Percentiles rank a stretch among this genome's conserved stretches.
Conservation (phyloP, 257 asterid species). For the Agastache rugosa region DNA sequence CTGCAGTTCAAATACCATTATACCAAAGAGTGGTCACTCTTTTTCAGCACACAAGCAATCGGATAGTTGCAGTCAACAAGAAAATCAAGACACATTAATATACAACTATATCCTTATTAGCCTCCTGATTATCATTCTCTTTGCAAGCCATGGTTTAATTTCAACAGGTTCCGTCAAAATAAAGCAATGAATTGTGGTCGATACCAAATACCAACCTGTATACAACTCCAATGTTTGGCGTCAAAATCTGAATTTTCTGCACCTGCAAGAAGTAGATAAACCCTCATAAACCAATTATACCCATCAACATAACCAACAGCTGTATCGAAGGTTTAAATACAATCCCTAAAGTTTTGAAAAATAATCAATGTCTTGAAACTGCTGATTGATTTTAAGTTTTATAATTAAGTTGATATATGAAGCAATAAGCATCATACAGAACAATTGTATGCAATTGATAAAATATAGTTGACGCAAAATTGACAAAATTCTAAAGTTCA, state of each 20-base stretch:
- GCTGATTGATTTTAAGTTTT: neutral
- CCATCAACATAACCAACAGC: neutral
- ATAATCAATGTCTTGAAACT: neutral
- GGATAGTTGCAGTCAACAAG: slow-evolving; percentile 14
- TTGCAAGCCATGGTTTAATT: neutral
- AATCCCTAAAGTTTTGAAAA: neutral
- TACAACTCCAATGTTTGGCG: slow-evolving; percentile 96
- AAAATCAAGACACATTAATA: neutral
- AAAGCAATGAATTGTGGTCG: neutral
- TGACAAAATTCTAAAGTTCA: neutral
- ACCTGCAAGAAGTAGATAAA: slow-evolving; percentile 57
- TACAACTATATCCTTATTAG: neutral
- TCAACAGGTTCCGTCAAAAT: slow-evolving; percentile 1
- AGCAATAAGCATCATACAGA: neutral
- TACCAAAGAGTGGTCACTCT: neutral
- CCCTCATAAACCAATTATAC: slow-evolving; percentile 6
- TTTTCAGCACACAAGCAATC: slow-evolving; percentile 17
- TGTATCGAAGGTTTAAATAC: neutral
- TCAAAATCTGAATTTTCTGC: slow-evolving; percentile 94
- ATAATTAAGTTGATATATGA: neutral
- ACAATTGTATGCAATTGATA: neutral
- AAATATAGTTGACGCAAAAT: neutral
- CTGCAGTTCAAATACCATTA: neutral
- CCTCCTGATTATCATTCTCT: neutral
- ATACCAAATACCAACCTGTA: slow-evolving; percentile 66